Percentiles rank a stretch among this genome's conserved stretches.
Conservation (phyloP, 768 basidiomycete genomes). For the Tephrocybe sp. region DNA sequence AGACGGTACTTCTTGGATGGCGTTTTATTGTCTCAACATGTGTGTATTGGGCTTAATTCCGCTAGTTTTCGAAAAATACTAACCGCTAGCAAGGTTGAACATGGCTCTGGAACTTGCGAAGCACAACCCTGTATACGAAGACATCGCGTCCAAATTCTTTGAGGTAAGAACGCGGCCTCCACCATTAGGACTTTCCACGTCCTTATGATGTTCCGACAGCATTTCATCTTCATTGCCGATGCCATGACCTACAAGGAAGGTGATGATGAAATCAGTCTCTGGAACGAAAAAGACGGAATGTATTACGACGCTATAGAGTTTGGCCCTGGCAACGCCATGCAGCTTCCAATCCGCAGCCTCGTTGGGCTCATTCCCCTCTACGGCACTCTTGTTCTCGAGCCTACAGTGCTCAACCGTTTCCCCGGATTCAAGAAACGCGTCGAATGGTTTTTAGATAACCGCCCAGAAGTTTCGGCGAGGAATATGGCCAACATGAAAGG, state of each 20-base stretch:
- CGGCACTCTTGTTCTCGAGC: constrained; percentile 92
- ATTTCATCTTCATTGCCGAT: constrained; percentile 98
- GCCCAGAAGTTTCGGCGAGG: constrained; percentile 81
- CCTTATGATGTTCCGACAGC: constrained; percentile 41
- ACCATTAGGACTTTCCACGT: background rate
- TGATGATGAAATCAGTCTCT: constrained; percentile 79
- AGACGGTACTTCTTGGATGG: constrained; percentile 99
- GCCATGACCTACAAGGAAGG: constrained; percentile 93
- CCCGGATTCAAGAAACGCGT: constrained; percentile 98
- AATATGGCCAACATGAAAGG: constrained; percentile 98
- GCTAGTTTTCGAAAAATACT: background rate
- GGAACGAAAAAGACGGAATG: constrained; percentile 97
- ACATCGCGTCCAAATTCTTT: constrained; percentile 98
- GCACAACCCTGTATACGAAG: constrained; percentile 96
- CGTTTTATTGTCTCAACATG: constrained; percentile 98
- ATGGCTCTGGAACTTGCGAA: constrained; percentile 98
- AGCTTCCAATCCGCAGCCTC: constrained; percentile 90
- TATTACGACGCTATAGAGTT: constrained; percentile 98
- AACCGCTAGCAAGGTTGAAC: constrained; percentile 64
- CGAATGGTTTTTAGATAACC: constrained; percentile 97
- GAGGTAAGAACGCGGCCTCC: constrained; percentile 46
- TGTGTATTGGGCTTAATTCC: constrained; percentile 30
- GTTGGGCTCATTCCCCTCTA: constrained; percentile 98
- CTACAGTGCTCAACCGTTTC: constrained; percentile 83
- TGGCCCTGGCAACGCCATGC: constrained; percentile 77